Percentiles rank a stretch among this genome's conserved stretches.
These are phyloP conservation scores for Mycena alexandri DNA, from an alignment of 768 basidiomycete genomes.

Conservation along the genomic window DNA sequence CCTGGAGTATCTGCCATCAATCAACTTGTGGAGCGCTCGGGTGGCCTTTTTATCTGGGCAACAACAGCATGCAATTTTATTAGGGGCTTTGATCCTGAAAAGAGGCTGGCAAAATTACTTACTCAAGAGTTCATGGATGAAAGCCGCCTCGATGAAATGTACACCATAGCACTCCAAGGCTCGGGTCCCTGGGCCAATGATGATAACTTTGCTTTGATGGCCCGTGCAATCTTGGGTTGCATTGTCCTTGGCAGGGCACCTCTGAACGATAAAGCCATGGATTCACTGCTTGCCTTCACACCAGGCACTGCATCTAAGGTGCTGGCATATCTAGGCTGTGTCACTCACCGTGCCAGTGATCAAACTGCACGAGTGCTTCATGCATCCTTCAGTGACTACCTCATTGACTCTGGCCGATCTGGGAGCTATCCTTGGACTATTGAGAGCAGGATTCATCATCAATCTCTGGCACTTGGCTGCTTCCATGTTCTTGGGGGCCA, in stretches of 20 bases:
- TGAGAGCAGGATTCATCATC: too few species aligned
- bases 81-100: not conserved
- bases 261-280: not conserved
- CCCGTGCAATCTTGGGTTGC: not conserved
- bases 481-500: not conserved
- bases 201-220: not conserved
- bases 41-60: too few species aligned
- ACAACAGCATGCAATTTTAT: too few species aligned
- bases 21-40: slow-evolving; percentile 19
- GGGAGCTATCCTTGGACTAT: too few species aligned
- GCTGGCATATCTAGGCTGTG: not conserved
- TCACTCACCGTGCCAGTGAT: not conserved
- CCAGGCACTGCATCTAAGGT: not conserved
- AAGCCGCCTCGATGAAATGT: not conserved
- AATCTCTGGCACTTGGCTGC: too few species aligned
- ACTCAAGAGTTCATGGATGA: not conserved
- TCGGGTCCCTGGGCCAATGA: not conserved
- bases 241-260: not conserved
- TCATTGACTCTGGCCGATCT: not conserved
- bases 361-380: not conserved
- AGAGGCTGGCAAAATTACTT: not conserved
- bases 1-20: slow-evolving; percentile 31
- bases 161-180: not conserved
- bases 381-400: slow-evolving; percentile 1
- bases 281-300: not conserved